phyloP scores from a whole-genome alignment of 2,329 filamentous ascomycete species.

The Aureobasidium sp. region DNA sequence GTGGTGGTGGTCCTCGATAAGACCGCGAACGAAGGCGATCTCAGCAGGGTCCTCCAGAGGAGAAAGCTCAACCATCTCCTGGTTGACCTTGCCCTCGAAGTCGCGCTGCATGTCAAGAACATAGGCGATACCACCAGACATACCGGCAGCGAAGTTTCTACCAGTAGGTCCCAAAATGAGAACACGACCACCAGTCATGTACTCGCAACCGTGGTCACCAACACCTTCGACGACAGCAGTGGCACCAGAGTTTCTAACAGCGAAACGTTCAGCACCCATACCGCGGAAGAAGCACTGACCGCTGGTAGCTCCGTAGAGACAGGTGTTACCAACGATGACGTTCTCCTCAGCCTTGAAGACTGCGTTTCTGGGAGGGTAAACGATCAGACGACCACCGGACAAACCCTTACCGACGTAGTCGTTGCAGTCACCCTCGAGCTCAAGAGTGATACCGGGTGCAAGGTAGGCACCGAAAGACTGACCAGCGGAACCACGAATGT shows the following conservation, averaged over 20 bases:
- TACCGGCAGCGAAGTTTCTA: conserved; percentile 95
- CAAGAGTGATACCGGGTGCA: conserved; percentile 85
- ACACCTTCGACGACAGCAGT: conserved; percentile 94
- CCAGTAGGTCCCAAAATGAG: conserved; percentile 82
- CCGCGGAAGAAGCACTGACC: conserved; percentile 96
- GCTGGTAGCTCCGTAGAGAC: conserved; percentile 85
- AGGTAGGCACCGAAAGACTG: conserved; percentile 95
- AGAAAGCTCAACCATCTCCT: conserved; percentile 92
- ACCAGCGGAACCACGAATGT: conserved; percentile 91
- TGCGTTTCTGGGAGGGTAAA: conserved; percentile 84
- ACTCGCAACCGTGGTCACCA: conserved; percentile 94
- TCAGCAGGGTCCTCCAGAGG: conserved; percentile 77
- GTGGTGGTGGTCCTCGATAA: conserved; percentile 95
- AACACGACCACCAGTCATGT: conserved; percentile 95
- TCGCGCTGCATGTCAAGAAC: conserved; percentile 84
- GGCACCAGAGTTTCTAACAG: conserved; percentile 91
- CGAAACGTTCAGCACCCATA: conserved; percentile 92
- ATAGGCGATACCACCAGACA: conserved; percentile 97
- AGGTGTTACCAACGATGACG: conserved; percentile 86
- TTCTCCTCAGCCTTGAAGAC: conserved; percentile 97
- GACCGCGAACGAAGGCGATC: conserved; percentile 80
- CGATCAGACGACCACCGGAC: conserved; percentile 83
- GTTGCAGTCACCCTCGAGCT: conserved; percentile 92
- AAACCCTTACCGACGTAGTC: conserved; percentile 96
- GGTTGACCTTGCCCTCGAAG: conserved; percentile 89